Evolutionary conservation across 192 early-diverging fungal genomes (phyloP), one percentile per base, ranked within the genome.

Genomic region (Dissophora globulifera): DNA sequence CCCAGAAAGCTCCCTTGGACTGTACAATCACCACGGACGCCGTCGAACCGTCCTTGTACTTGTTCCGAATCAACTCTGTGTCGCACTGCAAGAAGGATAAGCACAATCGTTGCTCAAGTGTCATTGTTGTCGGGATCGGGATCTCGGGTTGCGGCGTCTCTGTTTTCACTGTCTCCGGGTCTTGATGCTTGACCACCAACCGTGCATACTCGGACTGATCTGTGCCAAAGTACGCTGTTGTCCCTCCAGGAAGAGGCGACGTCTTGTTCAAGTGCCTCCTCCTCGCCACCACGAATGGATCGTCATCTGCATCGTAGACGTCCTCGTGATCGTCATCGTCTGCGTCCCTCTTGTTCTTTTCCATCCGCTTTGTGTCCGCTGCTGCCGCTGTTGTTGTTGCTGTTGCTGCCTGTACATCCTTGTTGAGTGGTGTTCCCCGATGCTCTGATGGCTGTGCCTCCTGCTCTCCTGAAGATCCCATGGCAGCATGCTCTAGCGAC

Each of bases 1-100:
- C 67, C 91, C 91, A 92, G 63, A 92, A 92, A 20, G 91, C 84
- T 27, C 80, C 89, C 16, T 82, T 68, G 6, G 89, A 83, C 80
- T 89, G 86, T 11, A 92, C 54, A 67, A 92, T 79, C 13, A 85
- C 88, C 2, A 86, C 67, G 33, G 86, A 87, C 1, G 89, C 91
- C 6, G 91, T 92, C 20, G 91, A 92, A 10, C 91, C 91, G 50
- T 87, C 84, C 8, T 64, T 51, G 35, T 85, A 82, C 19, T 60
- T 53, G 13, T 82, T 45, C 11, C 50, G 54, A 35, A 84, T 30
- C 11, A 86, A 75, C 29, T 78, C 83, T 11, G 67, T 62, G 67
- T 92, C 91, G 10, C 84, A 82, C 43, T 85, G 67, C 43, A 92
- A 58, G 50, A 89, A 92, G 33, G 85, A 87, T 35, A 92, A 69